Conservation (phyloP, 164 flowering plant genomes). For the Houttuynia cordata region DNA sequence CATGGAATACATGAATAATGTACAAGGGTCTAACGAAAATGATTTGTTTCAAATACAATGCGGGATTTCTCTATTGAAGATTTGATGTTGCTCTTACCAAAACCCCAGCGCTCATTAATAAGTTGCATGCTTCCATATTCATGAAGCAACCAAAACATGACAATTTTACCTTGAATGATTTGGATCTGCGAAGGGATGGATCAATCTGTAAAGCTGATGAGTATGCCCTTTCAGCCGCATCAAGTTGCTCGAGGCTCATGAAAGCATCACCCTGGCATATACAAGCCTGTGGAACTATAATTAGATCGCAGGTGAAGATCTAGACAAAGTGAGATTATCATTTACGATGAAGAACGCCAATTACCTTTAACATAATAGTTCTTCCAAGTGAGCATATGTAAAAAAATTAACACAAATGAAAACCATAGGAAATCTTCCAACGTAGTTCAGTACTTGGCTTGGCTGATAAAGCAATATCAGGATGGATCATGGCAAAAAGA, state of each 20-base stretch:
- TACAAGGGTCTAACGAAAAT: background rate
- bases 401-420: no score
- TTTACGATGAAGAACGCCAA: no score
- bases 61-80: background rate
- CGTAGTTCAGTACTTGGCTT: no score
- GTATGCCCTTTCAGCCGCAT: conserved; percentile 67
- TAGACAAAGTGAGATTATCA: no score
- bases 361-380: no score
- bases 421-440: no score
- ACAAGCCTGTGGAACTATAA: conserved; percentile 40
- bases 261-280: conserved; percentile 75
- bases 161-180: conserved; percentile 58
- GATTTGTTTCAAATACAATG: background rate
- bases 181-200: conserved; percentile 77
- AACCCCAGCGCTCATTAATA: background rate
- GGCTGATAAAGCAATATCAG: no score
- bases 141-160: background rate
- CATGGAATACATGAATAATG: no score
- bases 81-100: background rate
- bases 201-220: conserved; percentile 48
- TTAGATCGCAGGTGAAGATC: no score
- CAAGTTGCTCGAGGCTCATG: conserved; percentile 50
- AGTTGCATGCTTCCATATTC: background rate
- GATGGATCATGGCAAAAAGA: no score
- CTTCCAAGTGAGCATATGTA: no score